Evolutionary conservation across 805 yeast genomes (phyloP), one percentile per base, ranked within the genome.

Genomic region (Hanseniaspora hatyaiensis): DNA sequence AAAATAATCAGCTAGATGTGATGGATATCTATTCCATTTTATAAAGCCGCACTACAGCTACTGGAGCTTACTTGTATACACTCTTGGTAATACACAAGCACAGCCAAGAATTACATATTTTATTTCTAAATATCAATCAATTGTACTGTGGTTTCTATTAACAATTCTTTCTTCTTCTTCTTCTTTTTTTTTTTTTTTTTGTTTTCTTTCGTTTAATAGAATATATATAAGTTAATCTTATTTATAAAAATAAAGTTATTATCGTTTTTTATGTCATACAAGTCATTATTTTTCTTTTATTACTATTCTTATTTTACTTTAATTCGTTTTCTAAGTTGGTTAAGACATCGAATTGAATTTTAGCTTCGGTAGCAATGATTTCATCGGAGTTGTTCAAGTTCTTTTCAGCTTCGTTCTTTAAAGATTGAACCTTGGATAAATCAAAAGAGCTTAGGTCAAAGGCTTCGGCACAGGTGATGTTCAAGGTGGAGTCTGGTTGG

Each of bases 391-490:
- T 81, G 52, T 80, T 60, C 37, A 80, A 78, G 68, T 87, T 84
- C 79, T 86, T 87, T 71, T 84, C 94, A 52, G 98, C 97, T 67
- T 89, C 96, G 52, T 89, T 77, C 62, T 87, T 74, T 65, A 84
- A 78, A 51, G 78, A 60, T 73, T 78, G 84, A 66, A 88, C 80
- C 58, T 83, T 77, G 57, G 78, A 83, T 34, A 78, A 70, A 49
- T 87, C 84, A 70, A 89, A 86, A 53, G 85, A 78, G 54, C 86
- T 89, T 59, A 92, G 74, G 63, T 92, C 84, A 72, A 78, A 85
- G 37, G 97, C 98, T 73, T 92, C 98, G 59, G 86, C 82, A 55
- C 96, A 88, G 63, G 92, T 82, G 67, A 92, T 81, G 63, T 84
- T 78, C 65, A 92, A 74, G 58, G 81, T 75, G 57, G 95, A 87